Percentiles rank a stretch among this genome's conserved stretches.
These are phyloP conservation scores for Tolypocladium ovalisporum DNA, from an alignment of 2,329 filamentous ascomycete species.

Conservation along the genomic window DNA sequence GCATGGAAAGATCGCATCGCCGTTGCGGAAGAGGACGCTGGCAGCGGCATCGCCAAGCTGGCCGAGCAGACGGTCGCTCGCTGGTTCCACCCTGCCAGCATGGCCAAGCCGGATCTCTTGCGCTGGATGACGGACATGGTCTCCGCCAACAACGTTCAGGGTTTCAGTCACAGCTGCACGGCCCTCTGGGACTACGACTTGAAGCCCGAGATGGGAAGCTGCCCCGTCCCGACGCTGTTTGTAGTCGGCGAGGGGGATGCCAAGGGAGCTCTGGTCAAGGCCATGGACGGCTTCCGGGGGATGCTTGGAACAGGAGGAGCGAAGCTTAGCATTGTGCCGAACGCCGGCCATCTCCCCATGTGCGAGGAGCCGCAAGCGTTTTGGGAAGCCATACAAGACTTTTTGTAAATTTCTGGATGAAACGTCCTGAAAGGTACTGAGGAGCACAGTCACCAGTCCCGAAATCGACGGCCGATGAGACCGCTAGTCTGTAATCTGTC, in stretches of 20 bases:
- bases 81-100: conserved; percentile 61
- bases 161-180: conserved; percentile 57
- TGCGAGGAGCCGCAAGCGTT: conserved; percentile 62
- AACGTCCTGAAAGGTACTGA: neutral
- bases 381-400: conserved; percentile 49
- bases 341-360: conserved; percentile 77
- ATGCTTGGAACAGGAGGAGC: conserved; percentile 43
- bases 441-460: neutral
- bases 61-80: conserved; percentile 61
- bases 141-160: conserved; percentile 54
- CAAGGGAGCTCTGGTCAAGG: conserved; percentile 58
- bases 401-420: conserved; percentile 28
- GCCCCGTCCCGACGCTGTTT: conserved; percentile 51
- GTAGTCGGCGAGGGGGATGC: conserved; percentile 66
- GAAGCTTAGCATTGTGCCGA: conserved; percentile 53
- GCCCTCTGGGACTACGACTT: conserved; percentile 66
- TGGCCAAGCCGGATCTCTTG: conserved; percentile 33
- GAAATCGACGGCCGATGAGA: neutral
- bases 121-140: conserved; percentile 59
- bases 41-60: conserved; percentile 51
- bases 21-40: conserved; percentile 47
- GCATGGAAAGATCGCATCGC: conserved; percentile 71
- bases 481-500: neutral
- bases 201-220: conserved; percentile 39
- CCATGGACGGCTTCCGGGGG: conserved; percentile 64